These are phyloP conservation scores for Populus pruinosa DNA, from an alignment of 345 rosid species.

Conservation along the genomic window DNA sequence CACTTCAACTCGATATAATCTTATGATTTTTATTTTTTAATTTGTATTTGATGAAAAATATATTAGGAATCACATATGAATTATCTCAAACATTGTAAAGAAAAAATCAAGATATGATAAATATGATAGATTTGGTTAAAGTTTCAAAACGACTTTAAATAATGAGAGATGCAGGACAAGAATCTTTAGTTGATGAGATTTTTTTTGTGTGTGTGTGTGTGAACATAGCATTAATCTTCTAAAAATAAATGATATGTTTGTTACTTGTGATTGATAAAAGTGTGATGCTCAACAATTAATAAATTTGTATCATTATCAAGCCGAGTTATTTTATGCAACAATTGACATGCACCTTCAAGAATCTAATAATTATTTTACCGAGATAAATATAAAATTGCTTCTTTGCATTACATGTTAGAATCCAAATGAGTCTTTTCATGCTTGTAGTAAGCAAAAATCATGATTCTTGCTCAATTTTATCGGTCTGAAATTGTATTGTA, in stretches of 20 bases:
- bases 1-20: not conserved
- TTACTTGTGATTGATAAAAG: too few species aligned
- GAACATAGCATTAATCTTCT: not conserved
- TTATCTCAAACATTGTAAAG: not conserved
- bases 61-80: constrained; percentile 6
- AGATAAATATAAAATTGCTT: not conserved
- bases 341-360: not conserved
- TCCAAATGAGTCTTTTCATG: not conserved
- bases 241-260: not conserved
- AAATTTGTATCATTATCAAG: not conserved
- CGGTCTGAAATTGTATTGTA: not conserved
- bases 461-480: not conserved
- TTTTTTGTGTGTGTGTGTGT: too few species aligned
- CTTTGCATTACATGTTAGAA: not conserved
- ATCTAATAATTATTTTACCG: not conserved
- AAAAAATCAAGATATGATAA: constrained; percentile 7
- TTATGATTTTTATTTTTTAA: constrained; percentile 1
- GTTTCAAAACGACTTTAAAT: not conserved
- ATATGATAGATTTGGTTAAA: not conserved
- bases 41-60: not conserved
- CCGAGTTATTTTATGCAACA: not conserved
- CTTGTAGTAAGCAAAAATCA: not conserved
- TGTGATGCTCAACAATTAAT: not conserved
- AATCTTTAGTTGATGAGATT: not conserved
- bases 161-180: not conserved